These are phyloP conservation scores for Anisodus tanguticus DNA, from an alignment of 257 asterid genomes.

Conservation along the genomic window DNA sequence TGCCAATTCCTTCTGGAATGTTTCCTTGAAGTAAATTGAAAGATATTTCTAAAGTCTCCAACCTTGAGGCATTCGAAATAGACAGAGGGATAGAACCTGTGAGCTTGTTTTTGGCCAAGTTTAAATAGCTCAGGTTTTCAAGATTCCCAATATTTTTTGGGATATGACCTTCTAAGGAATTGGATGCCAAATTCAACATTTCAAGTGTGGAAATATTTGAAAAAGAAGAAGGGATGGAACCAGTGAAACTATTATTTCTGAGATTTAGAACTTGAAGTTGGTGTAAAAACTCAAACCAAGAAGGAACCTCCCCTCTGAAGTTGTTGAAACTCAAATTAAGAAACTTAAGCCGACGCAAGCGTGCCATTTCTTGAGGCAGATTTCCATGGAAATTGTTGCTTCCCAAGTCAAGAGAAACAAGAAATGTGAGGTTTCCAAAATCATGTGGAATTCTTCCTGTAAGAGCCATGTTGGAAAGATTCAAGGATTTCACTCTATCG, in stretches of 20 bases:
- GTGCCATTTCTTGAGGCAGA: conserved; percentile 36
- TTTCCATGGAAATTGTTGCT: background rate
- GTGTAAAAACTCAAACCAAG: conserved; percentile 33
- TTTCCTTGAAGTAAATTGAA: background rate
- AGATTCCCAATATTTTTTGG: conserved; percentile 5
- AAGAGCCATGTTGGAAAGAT: conserved; percentile 1
- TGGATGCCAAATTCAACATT: conserved; percentile 14
- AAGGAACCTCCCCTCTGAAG: conserved; percentile 11
- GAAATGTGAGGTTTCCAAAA: background rate
- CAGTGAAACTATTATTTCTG: conserved; percentile 29
- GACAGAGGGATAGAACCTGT: background rate
- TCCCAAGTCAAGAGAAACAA: too few species aligned
- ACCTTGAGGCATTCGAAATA: background rate
- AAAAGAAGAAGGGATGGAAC: conserved; percentile 18
- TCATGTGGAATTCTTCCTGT: conserved; percentile 34
- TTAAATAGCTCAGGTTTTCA: background rate
- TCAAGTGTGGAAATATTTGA: conserved; percentile 23
- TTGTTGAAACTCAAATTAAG: conserved; percentile 32
- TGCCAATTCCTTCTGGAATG: conserved; percentile 25
- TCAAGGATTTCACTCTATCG: conserved; percentile 33
- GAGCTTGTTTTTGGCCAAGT: background rate
- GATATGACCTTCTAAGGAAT: conserved; percentile 28
- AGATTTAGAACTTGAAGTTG: conserved; percentile 36
- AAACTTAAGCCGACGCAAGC: conserved; percentile 15
- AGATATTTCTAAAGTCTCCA: background rate